These are phyloP conservation scores for Mucor irregularis DNA, from an alignment of 371 early-diverging fungal species.

Conservation along the genomic window DNA sequence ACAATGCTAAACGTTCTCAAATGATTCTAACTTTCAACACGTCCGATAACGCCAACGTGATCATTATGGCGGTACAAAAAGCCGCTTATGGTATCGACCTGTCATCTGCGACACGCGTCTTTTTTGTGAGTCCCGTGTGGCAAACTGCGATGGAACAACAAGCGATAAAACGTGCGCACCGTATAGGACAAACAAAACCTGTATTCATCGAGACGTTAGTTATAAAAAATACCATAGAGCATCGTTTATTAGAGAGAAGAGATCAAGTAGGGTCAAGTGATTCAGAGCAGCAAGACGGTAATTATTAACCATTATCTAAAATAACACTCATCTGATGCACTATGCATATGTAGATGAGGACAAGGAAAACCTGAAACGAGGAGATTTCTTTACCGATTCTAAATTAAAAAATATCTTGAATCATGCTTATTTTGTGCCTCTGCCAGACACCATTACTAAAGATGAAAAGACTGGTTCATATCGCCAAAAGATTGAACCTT, in stretches of 20 bases:
- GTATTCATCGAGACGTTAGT: conserved; percentile 82
- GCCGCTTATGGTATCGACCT: conserved; percentile 78
- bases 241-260: conserved; percentile 52
- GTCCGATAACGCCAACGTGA: conserved; percentile 57
- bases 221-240: conserved; percentile 71
- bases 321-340: no score
- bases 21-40: conserved; percentile 78
- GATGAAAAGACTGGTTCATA: background rate
- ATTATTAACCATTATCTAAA: no score
- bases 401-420: conserved; percentile 27
- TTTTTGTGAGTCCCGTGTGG: conserved; percentile 74
- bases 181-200: conserved; percentile 80
- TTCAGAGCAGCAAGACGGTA: no score
- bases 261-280: conserved; percentile 28
- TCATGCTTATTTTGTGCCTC: conserved; percentile 30
- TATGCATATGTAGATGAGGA: conserved; percentile 1
- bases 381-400: conserved; percentile 27
- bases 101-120: conserved; percentile 70
- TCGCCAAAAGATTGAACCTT: background rate
- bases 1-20: conserved; percentile 53
- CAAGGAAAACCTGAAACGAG: conserved; percentile 11
- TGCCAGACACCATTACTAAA: background rate
- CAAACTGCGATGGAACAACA: conserved; percentile 63
- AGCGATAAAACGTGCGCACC: conserved; percentile 90
- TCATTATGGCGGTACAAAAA: conserved; percentile 71